A percentile compares a stretch with the other conserved stretches of the same genome.
Conservation (phyloP, 2,329 filamentous ascomycete species). For the Trichoderma polysporum region DNA sequence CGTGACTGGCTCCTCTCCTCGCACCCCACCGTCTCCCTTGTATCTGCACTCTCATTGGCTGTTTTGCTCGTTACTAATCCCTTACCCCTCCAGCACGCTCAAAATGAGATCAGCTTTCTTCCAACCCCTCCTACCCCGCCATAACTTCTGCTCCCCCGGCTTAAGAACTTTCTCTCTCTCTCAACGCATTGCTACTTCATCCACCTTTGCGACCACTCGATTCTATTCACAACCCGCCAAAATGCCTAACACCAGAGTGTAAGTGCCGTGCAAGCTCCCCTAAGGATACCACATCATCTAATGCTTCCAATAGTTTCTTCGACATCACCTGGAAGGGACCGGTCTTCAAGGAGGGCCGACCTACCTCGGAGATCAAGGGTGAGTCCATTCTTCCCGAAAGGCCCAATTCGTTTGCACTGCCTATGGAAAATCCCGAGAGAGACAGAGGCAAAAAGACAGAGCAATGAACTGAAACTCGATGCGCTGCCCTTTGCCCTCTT, state of each 20-base stretch:
- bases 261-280: slow-evolving; percentile 41
- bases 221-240: slow-evolving; percentile 62
- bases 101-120: slow-evolving; percentile 48
- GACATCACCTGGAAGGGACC: slow-evolving; percentile 73
- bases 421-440: not conserved
- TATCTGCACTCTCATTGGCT: slow-evolving; percentile 30
- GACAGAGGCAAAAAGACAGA: not conserved
- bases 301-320: slow-evolving; percentile 57
- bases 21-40: slow-evolving; percentile 25
- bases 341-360: slow-evolving; percentile 59
- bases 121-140: slow-evolving; percentile 49
- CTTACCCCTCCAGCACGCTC: slow-evolving; percentile 43
- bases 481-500: not conserved
- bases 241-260: slow-evolving; percentile 71
- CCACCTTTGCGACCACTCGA: slow-evolving; percentile 40
- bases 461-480: not conserved
- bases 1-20: slow-evolving; percentile 30
- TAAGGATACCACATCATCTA: slow-evolving; percentile 21
- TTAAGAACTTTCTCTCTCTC: slow-evolving; percentile 43
- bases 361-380: slow-evolving; percentile 60
- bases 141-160: slow-evolving; percentile 42
- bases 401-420: not conserved
- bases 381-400: slow-evolving; percentile 38
- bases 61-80: slow-evolving; percentile 36
- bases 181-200: slow-evolving; percentile 41